A percentile compares a stretch with the other conserved stretches of the same genome.
Evolutionary conservation across 108 stramenopile species (phyloP).

Genomic region (Cafeteria roenbergensis): DNA sequence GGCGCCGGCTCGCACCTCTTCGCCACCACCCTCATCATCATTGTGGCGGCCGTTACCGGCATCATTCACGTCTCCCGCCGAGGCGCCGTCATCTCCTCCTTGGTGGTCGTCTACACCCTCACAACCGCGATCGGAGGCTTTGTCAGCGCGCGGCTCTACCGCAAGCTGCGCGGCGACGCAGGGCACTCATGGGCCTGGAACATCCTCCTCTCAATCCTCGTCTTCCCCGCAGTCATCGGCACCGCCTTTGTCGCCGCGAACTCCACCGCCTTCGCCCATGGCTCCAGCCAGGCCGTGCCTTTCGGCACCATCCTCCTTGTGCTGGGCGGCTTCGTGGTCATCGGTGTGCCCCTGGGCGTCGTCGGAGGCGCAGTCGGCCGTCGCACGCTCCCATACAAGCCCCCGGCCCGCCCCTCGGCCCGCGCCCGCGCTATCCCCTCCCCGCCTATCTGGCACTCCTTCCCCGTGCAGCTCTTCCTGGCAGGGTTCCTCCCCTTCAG

Average conservation of each 20-base stretch:
- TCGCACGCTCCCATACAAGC: no score
- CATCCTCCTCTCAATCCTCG: slow-evolving; percentile 57
- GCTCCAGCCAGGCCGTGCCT: slow-evolving; percentile 82
- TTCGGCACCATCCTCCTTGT: slow-evolving; percentile 76
- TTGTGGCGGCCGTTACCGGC: slow-evolving; percentile 65
- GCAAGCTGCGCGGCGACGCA: slow-evolving; percentile 53
- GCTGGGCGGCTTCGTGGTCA: slow-evolving; percentile 53
- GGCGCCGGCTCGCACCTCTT: slow-evolving; percentile 74
- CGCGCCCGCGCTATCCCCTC: background rate
- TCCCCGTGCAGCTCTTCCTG: slow-evolving; percentile 40
- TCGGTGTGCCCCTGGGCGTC: slow-evolving; percentile 75
- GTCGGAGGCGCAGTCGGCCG: slow-evolving; percentile 78
- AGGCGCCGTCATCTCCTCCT: slow-evolving; percentile 75
- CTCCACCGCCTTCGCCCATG: slow-evolving; percentile 68
- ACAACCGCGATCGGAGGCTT: slow-evolving; percentile 74
- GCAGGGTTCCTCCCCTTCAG: slow-evolving; percentile 96
- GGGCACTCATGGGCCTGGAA: slow-evolving; percentile 81
- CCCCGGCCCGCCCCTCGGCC: no score
- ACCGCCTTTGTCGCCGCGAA: slow-evolving; percentile 76
- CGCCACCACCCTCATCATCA: slow-evolving; percentile 57
- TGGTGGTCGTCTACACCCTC: slow-evolving; percentile 71
- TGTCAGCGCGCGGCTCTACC: slow-evolving; percentile 65
- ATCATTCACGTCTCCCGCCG: slow-evolving; percentile 74
- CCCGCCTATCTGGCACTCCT: background rate
- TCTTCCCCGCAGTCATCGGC: slow-evolving; percentile 72